Percentiles rank a stretch among this genome's conserved stretches.
phyloP scores from a whole-genome alignment of 2,329 filamentous ascomycete genomes.

The Diaporthe citrichinensis region DNA sequence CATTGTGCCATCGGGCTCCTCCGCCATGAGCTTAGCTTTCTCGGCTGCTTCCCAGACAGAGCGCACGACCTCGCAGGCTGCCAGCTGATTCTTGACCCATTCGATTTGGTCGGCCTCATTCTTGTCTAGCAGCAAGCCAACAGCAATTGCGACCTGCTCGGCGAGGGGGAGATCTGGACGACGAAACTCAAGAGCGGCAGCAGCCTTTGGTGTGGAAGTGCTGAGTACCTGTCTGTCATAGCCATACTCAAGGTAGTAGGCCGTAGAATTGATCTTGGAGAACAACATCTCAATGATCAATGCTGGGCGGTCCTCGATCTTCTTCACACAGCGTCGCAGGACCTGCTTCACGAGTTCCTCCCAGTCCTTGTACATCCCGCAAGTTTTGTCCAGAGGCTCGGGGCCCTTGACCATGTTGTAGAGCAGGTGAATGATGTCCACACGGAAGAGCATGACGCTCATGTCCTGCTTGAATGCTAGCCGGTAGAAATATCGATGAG shows the following conservation, averaged over 20 bases:
- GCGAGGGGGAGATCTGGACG: slow-evolving; percentile 51
- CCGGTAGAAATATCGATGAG: slow-evolving; percentile 94
- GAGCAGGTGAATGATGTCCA: slow-evolving; percentile 91
- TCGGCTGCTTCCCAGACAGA: slow-evolving; percentile 83
- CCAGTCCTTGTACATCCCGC: slow-evolving; percentile 86
- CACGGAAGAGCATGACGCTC: slow-evolving; percentile 87
- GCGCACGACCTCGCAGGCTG: slow-evolving; percentile 78
- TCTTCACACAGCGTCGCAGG: slow-evolving; percentile 84
- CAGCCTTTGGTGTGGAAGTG: slow-evolving; percentile 74
- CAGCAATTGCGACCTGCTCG: slow-evolving; percentile 80
- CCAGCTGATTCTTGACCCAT: slow-evolving; percentile 84
- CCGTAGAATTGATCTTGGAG: slow-evolving; percentile 87
- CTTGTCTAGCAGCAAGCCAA: slow-evolving; percentile 84
- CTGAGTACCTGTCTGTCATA: slow-evolving; percentile 83
- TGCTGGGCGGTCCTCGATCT: slow-evolving; percentile 87
- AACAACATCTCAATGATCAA: slow-evolving; percentile 94
- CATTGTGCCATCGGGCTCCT: slow-evolving; percentile 47
- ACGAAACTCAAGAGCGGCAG: slow-evolving; percentile 87
- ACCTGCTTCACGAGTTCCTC: slow-evolving; percentile 90
- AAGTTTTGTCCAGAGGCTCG: slow-evolving; percentile 77
- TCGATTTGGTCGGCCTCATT: slow-evolving; percentile 81
- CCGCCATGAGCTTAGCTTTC: slow-evolving; percentile 66
- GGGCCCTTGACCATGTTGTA: slow-evolving; percentile 94
- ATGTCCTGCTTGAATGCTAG: slow-evolving; percentile 96
- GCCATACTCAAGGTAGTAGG: slow-evolving; percentile 91